Conservation (phyloP, 495 filamentous ascomycete genomes). For the Aspergillus campestris region DNA sequence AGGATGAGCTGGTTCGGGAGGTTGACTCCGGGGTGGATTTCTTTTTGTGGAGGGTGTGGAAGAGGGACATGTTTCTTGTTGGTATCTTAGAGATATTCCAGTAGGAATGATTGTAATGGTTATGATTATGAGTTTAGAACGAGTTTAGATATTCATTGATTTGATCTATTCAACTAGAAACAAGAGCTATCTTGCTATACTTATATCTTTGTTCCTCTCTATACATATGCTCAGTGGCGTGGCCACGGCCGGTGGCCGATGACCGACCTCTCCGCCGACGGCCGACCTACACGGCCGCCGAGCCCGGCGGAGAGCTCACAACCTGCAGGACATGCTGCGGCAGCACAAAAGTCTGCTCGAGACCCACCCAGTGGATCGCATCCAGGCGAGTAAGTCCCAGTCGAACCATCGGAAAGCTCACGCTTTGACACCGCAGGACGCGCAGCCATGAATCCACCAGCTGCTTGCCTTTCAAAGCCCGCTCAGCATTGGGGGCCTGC, state of each 20-base stretch:
- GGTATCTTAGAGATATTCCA: too few relatives aligned
- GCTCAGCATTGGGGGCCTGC: constrained; percentile 25
- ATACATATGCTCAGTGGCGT: background rate
- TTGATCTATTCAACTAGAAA: background rate
- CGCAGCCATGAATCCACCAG: constrained; percentile 28
- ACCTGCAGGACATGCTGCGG: constrained; percentile 22
- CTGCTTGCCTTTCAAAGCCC: constrained; percentile 21
- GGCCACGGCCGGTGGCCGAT: too few relatives aligned
- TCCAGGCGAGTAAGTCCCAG: constrained; percentile 25
- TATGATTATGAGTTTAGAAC: too few relatives aligned
- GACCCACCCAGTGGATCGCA: constrained; percentile 20
- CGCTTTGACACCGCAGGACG: constrained; percentile 22
- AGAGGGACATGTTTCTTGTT: too few relatives aligned
- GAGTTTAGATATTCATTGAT: too few relatives aligned
- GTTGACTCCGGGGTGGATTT: background rate
- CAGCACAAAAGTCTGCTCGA: constrained; percentile 19
- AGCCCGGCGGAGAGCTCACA: background rate
- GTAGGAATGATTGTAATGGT: too few relatives aligned
- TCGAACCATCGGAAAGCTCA: constrained; percentile 23
- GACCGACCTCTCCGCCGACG: too few relatives aligned
- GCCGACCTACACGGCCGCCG: too few relatives aligned
- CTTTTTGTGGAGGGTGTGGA: background rate
- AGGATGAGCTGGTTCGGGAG: background rate
- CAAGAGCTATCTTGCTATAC: background rate
- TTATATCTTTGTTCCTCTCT: background rate